Conservation (phyloP, 306 rosid genomes). For the Malus fusca region DNA sequence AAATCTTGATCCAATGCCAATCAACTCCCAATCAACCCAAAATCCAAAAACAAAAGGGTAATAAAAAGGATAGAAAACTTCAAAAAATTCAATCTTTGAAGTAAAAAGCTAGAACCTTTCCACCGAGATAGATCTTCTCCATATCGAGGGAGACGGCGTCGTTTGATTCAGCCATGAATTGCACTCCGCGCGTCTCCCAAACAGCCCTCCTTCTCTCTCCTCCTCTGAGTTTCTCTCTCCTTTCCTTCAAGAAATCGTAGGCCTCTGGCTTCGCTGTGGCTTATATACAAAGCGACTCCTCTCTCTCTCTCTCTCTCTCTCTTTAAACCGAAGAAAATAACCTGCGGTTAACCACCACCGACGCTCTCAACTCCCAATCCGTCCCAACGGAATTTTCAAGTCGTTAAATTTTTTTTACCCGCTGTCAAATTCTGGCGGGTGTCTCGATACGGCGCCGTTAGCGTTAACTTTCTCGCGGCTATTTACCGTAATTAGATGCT, state of each 20-base stretch:
- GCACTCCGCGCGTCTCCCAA: constrained; percentile 32
- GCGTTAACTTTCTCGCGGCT: not conserved
- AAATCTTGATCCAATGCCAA: not conserved
- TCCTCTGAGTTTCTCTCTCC: constrained; percentile 1
- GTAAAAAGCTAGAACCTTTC: constrained; percentile 51
- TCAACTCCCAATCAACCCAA: not conserved
- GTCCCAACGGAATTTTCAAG: constrained; percentile 20
- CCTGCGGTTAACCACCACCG: constrained; percentile 58
- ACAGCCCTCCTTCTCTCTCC: constrained; percentile 29
- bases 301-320: constrained; percentile 19
- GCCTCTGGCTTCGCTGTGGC: constrained; percentile 41
- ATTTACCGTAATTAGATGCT: not conserved
- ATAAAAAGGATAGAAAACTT: not conserved
- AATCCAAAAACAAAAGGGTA: not conserved
- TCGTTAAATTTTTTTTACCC: constrained; percentile 1
- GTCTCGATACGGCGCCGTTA: constrained; percentile 10
- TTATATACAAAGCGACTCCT: constrained; percentile 47
- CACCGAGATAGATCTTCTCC: constrained; percentile 95
- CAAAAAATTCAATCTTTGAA: constrained; percentile 1
- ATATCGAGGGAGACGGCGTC: constrained; percentile 66
- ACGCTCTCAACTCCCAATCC: constrained; percentile 26
- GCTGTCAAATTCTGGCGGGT: constrained; percentile 5
- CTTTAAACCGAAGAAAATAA: constrained; percentile 14
- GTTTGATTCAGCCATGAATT: constrained; percentile 61
- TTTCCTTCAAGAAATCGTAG: constrained; percentile 24